These are phyloP conservation scores for Lactifluus rugatus DNA, from an alignment of 768 basidiomycete species.

Conservation along the genomic window DNA sequence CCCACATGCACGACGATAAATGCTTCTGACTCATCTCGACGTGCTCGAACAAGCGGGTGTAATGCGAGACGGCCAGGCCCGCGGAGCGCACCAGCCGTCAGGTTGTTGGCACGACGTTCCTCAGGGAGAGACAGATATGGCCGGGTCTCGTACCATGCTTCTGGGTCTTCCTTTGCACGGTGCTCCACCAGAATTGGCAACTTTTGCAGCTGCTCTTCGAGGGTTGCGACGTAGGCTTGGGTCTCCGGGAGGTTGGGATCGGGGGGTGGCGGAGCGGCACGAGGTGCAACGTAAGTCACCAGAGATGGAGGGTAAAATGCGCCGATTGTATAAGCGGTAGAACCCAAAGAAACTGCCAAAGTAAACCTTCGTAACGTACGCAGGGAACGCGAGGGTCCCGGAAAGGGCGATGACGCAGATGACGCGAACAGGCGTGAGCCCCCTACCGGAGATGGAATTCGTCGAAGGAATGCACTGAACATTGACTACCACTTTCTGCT, in stretches of 20 bases:
- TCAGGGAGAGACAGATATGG: conserved; percentile 66
- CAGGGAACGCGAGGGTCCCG: background rate
- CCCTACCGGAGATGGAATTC: background rate
- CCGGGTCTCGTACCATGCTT: conserved; percentile 67
- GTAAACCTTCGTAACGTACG: conserved; percentile 1
- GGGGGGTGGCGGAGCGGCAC: conserved; percentile 64
- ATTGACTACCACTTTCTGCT: background rate
- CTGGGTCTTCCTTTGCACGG: conserved; percentile 38
- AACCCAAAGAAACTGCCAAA: conserved; percentile 4
- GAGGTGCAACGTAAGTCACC: conserved; percentile 62
- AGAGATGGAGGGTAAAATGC: conserved; percentile 62
- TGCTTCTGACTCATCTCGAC: conserved; percentile 66
- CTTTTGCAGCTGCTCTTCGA: conserved; percentile 62
- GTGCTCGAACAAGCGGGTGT: conserved; percentile 64
- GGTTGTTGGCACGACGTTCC: conserved; percentile 65
- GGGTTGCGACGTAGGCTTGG: conserved; percentile 40
- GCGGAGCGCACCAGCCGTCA: conserved; percentile 76
- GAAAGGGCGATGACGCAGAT: background rate
- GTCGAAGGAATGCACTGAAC: background rate
- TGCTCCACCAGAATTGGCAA: conserved; percentile 49
- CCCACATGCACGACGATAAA: conserved; percentile 73
- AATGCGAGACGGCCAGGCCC: conserved; percentile 84
- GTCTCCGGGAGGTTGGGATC: conserved; percentile 50
- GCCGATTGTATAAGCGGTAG: conserved; percentile 40
- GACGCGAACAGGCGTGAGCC: background rate